Conservation (phyloP, 441 rosid genomes). For the Syzygium syzygioides region DNA sequence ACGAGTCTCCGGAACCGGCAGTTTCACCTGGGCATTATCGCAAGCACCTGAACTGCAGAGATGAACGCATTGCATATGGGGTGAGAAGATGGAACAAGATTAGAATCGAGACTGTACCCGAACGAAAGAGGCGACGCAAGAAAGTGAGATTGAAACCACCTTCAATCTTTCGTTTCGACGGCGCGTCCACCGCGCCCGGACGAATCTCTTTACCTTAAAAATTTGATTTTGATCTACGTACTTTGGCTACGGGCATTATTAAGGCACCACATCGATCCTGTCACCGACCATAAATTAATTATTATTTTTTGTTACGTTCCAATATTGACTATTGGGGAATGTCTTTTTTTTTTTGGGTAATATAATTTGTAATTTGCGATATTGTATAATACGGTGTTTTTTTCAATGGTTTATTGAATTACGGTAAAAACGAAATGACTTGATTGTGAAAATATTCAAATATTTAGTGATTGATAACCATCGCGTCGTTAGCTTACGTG, state of each 20-base stretch:
- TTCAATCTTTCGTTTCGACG: neutral
- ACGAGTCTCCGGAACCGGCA: neutral
- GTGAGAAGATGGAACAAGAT: neutral
- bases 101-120: neutral
- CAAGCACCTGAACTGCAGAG: neutral
- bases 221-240: neutral
- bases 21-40: neutral
- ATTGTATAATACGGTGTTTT: neutral
- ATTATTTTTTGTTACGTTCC: neutral
- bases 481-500: no score
- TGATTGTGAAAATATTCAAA: no score
- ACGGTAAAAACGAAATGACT: neutral
- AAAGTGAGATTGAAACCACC: neutral
- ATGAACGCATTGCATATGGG: accelerated
- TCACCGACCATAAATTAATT: neutral
- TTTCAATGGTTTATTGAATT: neutral
- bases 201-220: neutral
- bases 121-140: neutral
- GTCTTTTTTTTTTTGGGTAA: neutral
- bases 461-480: no score
- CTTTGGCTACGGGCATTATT: neutral
- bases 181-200: neutral
- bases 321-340: neutral
- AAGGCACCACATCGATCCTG: neutral
- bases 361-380: neutral